phyloP scores from a whole-genome alignment of 2,329 filamentous ascomycete species.

The Trichoderma sp. region DNA sequence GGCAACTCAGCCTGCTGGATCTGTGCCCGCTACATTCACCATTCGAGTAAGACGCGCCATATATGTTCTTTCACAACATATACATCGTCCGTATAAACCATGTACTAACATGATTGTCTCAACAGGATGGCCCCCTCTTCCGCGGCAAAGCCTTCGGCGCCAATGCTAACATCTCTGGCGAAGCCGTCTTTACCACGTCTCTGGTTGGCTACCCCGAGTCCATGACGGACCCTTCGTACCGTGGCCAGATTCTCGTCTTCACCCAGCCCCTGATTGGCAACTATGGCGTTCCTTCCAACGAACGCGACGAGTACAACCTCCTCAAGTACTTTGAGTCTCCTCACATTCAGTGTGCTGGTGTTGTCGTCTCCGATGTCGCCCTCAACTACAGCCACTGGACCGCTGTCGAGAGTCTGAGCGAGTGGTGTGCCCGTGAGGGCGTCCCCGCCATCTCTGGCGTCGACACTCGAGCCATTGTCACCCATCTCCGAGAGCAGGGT shows the following conservation, averaged over 20 bases:
- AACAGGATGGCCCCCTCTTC: conserved; percentile 87
- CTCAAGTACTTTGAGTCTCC: conserved; percentile 98
- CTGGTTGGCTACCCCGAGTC: conserved; percentile 97
- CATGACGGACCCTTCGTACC: conserved; percentile 83
- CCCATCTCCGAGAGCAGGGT: conserved; percentile 90
- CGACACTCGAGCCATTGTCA: conserved; percentile 95
- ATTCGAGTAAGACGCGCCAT: conserved; percentile 65
- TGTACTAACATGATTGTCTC: conserved; percentile 10
- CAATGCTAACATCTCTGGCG: conserved; percentile 93
- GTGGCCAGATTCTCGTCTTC: conserved; percentile 95
- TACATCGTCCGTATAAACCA: background rate
- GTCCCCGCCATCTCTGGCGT: conserved; percentile 95
- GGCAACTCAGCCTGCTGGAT: conserved; percentile 62
- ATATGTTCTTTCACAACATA: background rate
- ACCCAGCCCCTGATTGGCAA: conserved; percentile 97
- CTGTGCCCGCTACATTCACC: conserved; percentile 74
- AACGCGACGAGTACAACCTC: conserved; percentile 83
- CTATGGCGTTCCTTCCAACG: conserved; percentile 89
- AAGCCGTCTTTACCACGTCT: conserved; percentile 98
- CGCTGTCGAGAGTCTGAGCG: conserved; percentile 85
- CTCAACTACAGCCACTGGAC: conserved; percentile 98
- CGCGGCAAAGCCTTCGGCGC: conserved; percentile 95
- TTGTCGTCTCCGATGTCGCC: conserved; percentile 93
- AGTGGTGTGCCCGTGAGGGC: conserved; percentile 96
- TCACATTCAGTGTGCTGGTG: conserved; percentile 92